Percentiles rank a stretch among this genome's conserved stretches.
These are phyloP conservation scores for Mortierella alpina DNA, from an alignment of 192 early-diverging fungal genomes.

Conservation along the genomic window DNA sequence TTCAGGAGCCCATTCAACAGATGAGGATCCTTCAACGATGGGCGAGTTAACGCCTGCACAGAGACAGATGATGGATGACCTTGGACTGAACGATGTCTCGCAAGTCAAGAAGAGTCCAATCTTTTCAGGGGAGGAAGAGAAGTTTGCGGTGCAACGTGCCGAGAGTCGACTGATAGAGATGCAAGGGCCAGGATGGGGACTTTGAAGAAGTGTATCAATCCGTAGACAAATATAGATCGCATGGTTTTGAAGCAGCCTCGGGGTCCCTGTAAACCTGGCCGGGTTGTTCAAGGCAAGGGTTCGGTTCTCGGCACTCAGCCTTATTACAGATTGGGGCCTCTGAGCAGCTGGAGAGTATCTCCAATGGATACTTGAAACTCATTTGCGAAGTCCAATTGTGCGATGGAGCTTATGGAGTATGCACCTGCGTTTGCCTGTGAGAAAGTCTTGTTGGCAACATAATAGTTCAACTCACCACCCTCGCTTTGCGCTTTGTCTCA, in stretches of 20 bases:
- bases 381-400: slow-evolving; percentile 81
- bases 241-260: slow-evolving; percentile 59
- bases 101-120: slow-evolving; percentile 66
- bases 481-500: too few relatives aligned
- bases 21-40: slow-evolving; percentile 55
- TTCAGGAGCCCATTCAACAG: slow-evolving; percentile 47
- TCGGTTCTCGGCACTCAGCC: too few relatives aligned
- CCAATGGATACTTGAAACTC: slow-evolving; percentile 87
- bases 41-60: slow-evolving; percentile 54
- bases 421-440: not conserved
- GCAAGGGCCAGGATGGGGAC: slow-evolving; percentile 81
- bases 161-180: slow-evolving; percentile 93
- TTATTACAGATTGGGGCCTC: slow-evolving; percentile 83
- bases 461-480: too few relatives aligned
- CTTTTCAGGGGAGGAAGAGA: slow-evolving; percentile 91
- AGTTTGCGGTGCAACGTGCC: slow-evolving; percentile 95
- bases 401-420: slow-evolving; percentile 86
- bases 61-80: slow-evolving; percentile 71
- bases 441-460: too few relatives aligned
- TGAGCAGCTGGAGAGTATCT: slow-evolving; percentile 78
- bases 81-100: slow-evolving; percentile 57
- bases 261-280: slow-evolving; percentile 70
- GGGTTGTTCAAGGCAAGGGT: too few relatives aligned
- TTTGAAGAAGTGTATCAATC: not conserved
- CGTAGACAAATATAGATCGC: not conserved